Percentiles rank a stretch among this genome's conserved stretches.
phyloP scores from a whole-genome alignment of 495 filamentous ascomycete genomes.

The Hypoxylon lenormandii region DNA sequence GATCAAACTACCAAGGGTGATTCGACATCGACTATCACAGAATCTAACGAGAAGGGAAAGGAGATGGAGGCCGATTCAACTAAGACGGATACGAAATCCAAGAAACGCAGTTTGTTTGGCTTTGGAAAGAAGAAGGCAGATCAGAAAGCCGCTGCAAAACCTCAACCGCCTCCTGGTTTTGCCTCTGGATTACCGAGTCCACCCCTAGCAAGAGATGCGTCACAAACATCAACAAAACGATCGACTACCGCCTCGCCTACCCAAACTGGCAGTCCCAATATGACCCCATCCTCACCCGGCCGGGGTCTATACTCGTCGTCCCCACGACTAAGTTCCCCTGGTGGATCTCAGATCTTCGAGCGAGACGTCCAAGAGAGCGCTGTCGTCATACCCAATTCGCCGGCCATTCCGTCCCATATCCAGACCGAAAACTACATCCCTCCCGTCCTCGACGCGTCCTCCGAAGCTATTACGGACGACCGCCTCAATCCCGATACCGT shows the following conservation, averaged over 20 bases:
- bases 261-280: slow-evolving; percentile 58
- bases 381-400: slow-evolving; percentile 70
- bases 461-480: slow-evolving; percentile 85
- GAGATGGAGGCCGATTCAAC: slow-evolving; percentile 48
- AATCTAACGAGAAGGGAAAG: slow-evolving; percentile 38
- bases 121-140: slow-evolving; percentile 76
- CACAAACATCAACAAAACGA: slow-evolving; percentile 45
- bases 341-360: slow-evolving; percentile 89
- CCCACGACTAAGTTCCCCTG: slow-evolving; percentile 72
- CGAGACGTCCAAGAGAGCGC: slow-evolving; percentile 87
- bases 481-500: slow-evolving; percentile 81
- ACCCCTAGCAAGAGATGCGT: slow-evolving; percentile 41
- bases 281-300: slow-evolving; percentile 63
- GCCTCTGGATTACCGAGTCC: slow-evolving; percentile 45
- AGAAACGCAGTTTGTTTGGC: slow-evolving; percentile 68
- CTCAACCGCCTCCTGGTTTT: slow-evolving; percentile 48
- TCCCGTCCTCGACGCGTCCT: slow-evolving; percentile 86
- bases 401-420: slow-evolving; percentile 87
- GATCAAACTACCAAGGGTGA: slow-evolving; percentile 49
- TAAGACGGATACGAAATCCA: slow-evolving; percentile 55
- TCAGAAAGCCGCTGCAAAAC: slow-evolving; percentile 56
- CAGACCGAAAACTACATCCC: slow-evolving; percentile 92
- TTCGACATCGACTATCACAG: slow-evolving; percentile 53
- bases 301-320: slow-evolving; percentile 67
- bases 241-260: slow-evolving; percentile 60